A percentile compares a stretch with the other conserved stretches of the same genome.
Conservation (phyloP, 1,284 basidiomycete genomes). For the Ustilago cynodontis region DNA sequence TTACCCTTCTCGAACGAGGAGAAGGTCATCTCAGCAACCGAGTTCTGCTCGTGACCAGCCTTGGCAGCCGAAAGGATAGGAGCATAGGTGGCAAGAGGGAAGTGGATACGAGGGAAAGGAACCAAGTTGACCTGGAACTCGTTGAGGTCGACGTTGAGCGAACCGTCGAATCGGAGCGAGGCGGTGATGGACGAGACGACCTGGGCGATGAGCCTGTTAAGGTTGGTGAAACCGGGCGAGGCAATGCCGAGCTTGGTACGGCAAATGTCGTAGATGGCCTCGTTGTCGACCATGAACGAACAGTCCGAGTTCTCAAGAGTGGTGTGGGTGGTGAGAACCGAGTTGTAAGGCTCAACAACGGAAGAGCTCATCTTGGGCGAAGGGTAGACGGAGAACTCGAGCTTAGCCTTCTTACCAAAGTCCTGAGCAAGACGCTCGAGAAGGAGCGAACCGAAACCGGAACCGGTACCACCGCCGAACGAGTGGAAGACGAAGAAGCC, state of each 20-base stretch:
- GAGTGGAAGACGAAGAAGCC: conserved; percentile 99
- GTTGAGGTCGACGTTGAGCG: conserved; percentile 96
- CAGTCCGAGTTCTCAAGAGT: conserved; percentile 99
- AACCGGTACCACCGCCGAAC: conserved; percentile 98
- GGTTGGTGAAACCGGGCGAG: conserved; percentile 90
- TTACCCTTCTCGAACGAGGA: conserved; percentile 97
- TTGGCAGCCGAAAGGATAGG: conserved; percentile 86
- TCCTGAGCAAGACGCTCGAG: conserved; percentile 95
- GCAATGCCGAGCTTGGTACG: conserved; percentile 90
- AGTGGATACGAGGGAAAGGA: conserved; percentile 87
- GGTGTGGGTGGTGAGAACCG: conserved; percentile 97
- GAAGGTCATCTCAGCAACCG: conserved; percentile 97
- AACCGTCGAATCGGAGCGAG: conserved; percentile 96
- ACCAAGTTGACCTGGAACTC: conserved; percentile 99
- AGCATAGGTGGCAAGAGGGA: conserved; percentile 95
- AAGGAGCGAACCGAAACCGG: conserved; percentile 96
- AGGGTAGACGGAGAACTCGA: conserved; percentile 98
- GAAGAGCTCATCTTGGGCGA: conserved; percentile 82
- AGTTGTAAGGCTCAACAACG: conserved; percentile 99
- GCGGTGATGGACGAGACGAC: conserved; percentile 98
- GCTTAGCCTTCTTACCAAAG: conserved; percentile 99
- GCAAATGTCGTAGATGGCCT: conserved; percentile 96
- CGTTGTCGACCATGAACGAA: conserved; percentile 74
- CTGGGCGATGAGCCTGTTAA: conserved; percentile 92
- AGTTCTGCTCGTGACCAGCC: conserved; percentile 96